Percentiles rank a stretch among this genome's conserved stretches.
phyloP scores from a whole-genome alignment of 257 asterid species.

The Solanum medicagineum region DNA sequence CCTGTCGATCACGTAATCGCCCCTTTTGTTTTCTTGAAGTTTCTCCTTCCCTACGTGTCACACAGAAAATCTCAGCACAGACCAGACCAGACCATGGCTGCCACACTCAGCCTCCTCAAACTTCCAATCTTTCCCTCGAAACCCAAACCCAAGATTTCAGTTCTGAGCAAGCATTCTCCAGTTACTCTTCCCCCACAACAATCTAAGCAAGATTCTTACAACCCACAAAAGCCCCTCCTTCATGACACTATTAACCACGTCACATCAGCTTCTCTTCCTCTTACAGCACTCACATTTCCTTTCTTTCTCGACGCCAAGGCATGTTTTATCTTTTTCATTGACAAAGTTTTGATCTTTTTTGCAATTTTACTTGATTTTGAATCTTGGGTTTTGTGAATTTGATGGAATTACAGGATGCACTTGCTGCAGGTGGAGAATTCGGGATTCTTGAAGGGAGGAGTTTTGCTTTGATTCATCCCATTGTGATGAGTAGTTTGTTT shows the following conservation, averaged over 20 bases:
- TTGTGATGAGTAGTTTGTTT: constrained; percentile 66
- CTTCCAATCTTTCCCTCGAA: constrained; percentile 23
- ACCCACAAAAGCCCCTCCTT: constrained; percentile 5
- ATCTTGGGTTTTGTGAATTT: background rate
- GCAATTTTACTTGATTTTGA: background rate
- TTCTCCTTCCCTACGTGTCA: background rate
- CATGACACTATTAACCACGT: constrained; percentile 7
- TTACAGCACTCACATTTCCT: constrained; percentile 52
- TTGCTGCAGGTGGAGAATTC: constrained; percentile 72
- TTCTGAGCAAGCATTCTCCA: background rate
- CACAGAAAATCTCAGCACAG: background rate
- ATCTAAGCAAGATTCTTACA: background rate
- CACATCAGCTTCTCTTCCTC: constrained; percentile 51
- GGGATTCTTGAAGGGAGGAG: constrained; percentile 89
- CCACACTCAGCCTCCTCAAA: constrained; percentile 52
- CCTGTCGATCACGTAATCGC: background rate
- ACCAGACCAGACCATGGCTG: constrained; percentile 32
- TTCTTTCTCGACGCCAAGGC: constrained; percentile 51
- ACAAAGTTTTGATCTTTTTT: background rate
- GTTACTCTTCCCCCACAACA: background rate
- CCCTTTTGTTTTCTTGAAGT: background rate
- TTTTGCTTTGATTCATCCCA: constrained; percentile 66
- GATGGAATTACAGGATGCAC: constrained; percentile 39
- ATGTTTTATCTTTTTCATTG: background rate
- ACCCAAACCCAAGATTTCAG: constrained; percentile 7